A percentile compares a stretch with the other conserved stretches of the same genome.
These are phyloP conservation scores for Triticum turgidum DNA, from an alignment of 176 grass and related monocot genomes.

Conservation along the genomic window DNA sequence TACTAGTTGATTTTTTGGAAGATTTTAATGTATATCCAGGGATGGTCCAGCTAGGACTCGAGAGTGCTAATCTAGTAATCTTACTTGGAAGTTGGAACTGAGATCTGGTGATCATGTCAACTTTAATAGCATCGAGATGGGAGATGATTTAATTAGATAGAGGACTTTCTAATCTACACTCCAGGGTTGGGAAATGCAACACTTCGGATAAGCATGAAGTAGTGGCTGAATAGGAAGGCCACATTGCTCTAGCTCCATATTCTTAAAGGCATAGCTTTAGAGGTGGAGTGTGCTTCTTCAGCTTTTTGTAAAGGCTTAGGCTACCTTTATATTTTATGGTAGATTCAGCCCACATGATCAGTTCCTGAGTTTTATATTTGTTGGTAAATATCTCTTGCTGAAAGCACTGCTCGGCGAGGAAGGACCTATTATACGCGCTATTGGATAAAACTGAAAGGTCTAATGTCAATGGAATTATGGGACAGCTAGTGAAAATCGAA, in stretches of 20 bases:
- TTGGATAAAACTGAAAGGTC: background rate
- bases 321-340: constrained; percentile 12
- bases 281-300: constrained; percentile 36
- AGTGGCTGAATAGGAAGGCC: constrained; percentile 37
- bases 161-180: constrained; percentile 16
- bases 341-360: constrained; percentile 24
- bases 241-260: constrained; percentile 35
- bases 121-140: constrained; percentile 10
- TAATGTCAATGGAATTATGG: background rate
- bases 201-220: constrained; percentile 55
- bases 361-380: constrained; percentile 20
- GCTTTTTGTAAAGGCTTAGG: constrained; percentile 44
- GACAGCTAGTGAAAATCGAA: background rate
- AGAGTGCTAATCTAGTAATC: constrained; percentile 9
- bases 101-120: constrained; percentile 29
- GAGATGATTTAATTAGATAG: constrained; percentile 27
- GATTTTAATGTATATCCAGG: constrained; percentile 17
- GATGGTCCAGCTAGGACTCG: constrained; percentile 6
- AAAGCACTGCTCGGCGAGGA: constrained; percentile 7
- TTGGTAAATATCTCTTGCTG: background rate
- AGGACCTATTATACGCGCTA: background rate
- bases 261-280: constrained; percentile 28
- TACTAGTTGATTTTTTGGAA: background rate
- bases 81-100: constrained; percentile 24
- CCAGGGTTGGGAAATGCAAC: constrained; percentile 36